These are phyloP conservation scores for Nicotiana rustica DNA, from an alignment of 305 asterid species.

Conservation along the genomic window DNA sequence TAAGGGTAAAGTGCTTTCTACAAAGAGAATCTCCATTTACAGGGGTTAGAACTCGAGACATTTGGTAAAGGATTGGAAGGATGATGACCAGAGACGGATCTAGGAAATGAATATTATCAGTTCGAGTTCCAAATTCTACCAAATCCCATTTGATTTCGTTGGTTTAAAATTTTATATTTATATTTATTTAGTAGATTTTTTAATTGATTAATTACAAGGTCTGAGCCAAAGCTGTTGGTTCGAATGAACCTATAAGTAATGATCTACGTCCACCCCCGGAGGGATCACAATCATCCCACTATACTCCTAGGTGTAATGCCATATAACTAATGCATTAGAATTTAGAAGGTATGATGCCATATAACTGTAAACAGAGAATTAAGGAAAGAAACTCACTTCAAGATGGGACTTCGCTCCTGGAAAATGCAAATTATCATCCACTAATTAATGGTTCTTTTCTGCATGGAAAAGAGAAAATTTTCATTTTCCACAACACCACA, in stretches of 20 bases:
- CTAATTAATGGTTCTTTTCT: slow-evolving; percentile 33
- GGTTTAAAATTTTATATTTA: no score
- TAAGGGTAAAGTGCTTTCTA: background rate
- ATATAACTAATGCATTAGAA: background rate
- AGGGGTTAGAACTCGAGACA: background rate
- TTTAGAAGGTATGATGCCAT: background rate
- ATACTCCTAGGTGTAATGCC: background rate
- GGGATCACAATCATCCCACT: background rate
- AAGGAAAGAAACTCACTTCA: slow-evolving; percentile 46
- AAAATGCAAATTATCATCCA: slow-evolving; percentile 39
- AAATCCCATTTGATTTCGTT: no score
- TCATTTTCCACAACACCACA: slow-evolving; percentile 37
- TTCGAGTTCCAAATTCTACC: no score
- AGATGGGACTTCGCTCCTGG: slow-evolving; percentile 46
- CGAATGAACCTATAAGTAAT: no score
- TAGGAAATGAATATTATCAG: no score
- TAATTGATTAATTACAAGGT: no score
- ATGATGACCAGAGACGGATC: background rate
- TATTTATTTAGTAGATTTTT: no score
- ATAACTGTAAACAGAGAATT: no score
- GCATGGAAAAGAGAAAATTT: background rate
- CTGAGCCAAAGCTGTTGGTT: no score
- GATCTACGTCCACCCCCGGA: no score
- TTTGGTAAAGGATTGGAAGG: background rate
- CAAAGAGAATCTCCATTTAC: background rate